Base-by-base conservation (phyloP, 176 grass and related monocot species). In the Oropetium thomaeum region DNA sequence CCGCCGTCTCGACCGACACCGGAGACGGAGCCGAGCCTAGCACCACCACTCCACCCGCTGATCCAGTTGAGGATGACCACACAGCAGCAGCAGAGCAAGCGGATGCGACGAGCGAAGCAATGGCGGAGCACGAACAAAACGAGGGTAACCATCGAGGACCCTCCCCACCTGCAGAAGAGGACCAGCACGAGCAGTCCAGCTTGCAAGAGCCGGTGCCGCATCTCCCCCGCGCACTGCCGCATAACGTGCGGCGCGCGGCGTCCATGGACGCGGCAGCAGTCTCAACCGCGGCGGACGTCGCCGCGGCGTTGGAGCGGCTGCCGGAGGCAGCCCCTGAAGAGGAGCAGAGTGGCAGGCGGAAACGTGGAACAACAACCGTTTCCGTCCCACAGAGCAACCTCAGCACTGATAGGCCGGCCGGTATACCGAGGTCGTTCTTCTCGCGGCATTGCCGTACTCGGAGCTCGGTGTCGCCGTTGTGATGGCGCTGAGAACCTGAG, bases 401-500 rank as follows among this genome's bases (percentile, higher is more conserved):
- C 41, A 63, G 67, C 31, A 62, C 38, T 27, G 76, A 83, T 69
- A 81, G 86, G 70, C 81, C 27, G 8, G 45, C 66, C 47, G 80
- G 55, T 5, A 44, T 31, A 33, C 75, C 80, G 30, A 89, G 84
- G 78, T 87, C 73, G 14, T 93, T 89, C 66, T 93, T 93, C 78
- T 64, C 81, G n/a, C 85, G 87, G 72, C 87, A 90, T 37, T 69
- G 68, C 73, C 87, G 90, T 38, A 73, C 87, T 25, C 85, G 87
- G 78, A 90, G 82, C 84, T 87, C 82, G 22, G 82, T 84, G 71
- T 69, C 85, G 74, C 87, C 91, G n/a, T 15, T 87, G 64, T 87
- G 73, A 93, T 11, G 87, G 68, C 5, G 51, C 61, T 1, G 69
- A 40, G 59, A 31, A 1, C 19, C 23, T 59, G 39, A 42, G 27